These are phyloP conservation scores for Ocimum tenuiflorum DNA, from an alignment of 257 asterid species.

Conservation along the genomic window DNA sequence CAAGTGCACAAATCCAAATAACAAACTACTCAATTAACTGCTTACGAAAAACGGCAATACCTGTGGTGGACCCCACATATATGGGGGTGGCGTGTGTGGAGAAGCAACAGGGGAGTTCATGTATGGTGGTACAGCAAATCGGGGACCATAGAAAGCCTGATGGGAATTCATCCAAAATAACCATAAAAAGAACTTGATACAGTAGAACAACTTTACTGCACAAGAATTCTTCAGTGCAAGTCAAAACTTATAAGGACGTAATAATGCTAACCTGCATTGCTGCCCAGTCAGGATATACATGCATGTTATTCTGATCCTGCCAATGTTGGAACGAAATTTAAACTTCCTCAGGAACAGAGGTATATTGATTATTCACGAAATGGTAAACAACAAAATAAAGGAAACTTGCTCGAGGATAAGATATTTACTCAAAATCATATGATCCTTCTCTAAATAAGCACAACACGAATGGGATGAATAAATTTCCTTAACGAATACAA, in stretches of 20 bases:
- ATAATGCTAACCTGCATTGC: slow-evolving; percentile 66
- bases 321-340: slow-evolving; percentile 23
- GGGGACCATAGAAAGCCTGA: slow-evolving; percentile 92
- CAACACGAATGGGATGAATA: neutral
- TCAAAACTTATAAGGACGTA: neutral
- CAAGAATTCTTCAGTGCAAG: neutral
- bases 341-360: slow-evolving; percentile 18
- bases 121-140: slow-evolving; percentile 85
- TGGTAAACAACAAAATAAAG: neutral
- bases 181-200: neutral
- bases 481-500: neutral
- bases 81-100: slow-evolving; percentile 75
- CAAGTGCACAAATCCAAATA: neutral
- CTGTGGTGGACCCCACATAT: slow-evolving; percentile 98
- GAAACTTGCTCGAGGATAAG: neutral
- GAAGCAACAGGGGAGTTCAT: slow-evolving; percentile 72
- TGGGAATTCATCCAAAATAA: slow-evolving; percentile 7
- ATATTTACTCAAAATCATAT: neutral
- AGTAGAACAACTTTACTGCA: neutral
- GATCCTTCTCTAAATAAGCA: neutral
- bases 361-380: neutral
- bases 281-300: slow-evolving; percentile 91
- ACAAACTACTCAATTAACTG: neutral
- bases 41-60: slow-evolving; percentile 25
- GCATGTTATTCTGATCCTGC: slow-evolving; percentile 77